Evolutionary conservation across 352 stramenopile species (phyloP), one percentile per base, ranked within the genome.

Genomic region (Globisporangium heterothallicum): DNA sequence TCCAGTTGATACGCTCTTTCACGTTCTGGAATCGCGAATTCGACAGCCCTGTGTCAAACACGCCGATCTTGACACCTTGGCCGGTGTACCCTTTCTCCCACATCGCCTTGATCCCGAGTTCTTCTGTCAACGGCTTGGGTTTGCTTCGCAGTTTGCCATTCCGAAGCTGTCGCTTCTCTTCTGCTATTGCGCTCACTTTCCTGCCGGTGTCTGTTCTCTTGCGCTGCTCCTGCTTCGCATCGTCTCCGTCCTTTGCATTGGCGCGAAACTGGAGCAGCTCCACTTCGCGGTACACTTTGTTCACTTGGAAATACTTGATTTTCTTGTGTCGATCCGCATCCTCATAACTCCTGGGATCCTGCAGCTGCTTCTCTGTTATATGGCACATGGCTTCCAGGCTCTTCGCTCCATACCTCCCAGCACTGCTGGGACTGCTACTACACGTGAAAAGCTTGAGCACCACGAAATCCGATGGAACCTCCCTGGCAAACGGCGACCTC

Each of bases 1-100:
- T 96, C 83, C 84, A 96, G 63, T 94, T 95, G 56, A 88, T 86
- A 13, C 72, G 72, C 56, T 87, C 68, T 36, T 85, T 84, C 6
- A 91, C 79, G 45, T 87, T 81, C 19, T 74, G 56, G 32, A 83
- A 64, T 18, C 65, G 61, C 3, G 72, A 58, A 25, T 57, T 73
- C 26, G 78, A 74, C 14, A 95, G 40, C 0, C 86, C 86, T 1
- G 86, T 95, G 60, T 95, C 86, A 49, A 96, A 95, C 30, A 96
- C 75, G 24, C 74, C 86, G 9, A 95, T 61, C 58, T 87, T 90
- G 42, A 96, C 74, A 19, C 76, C 83, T 42, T 78, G 59, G 7
- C 86, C 86, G 55, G 78, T 83, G 36, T 67, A 87, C 0, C 75
- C 78, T 7, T 60, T 64, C 13, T 84, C 72, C 75, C 74, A 86